phyloP scores from a whole-genome alignment of 139 green algal genomes.

The Haematococcus lacustris region DNA sequence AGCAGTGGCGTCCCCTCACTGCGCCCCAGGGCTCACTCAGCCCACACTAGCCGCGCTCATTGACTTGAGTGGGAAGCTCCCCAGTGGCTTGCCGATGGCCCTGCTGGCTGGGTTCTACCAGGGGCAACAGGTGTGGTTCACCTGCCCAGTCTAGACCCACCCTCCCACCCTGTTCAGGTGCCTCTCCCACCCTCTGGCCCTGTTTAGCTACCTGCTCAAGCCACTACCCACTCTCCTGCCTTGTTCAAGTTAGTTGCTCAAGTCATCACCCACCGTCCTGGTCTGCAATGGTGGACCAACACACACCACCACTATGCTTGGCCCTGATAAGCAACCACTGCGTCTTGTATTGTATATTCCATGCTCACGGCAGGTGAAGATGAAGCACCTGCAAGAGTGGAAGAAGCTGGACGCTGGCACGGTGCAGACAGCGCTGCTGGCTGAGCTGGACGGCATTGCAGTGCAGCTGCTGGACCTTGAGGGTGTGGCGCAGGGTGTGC shows the following conservation, averaged over 20 bases:
- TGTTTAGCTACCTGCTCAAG: neutral
- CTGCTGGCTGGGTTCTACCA: slow-evolving; percentile 37
- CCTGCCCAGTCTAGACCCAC: neutral
- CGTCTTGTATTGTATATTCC: neutral
- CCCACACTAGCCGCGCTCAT: neutral
- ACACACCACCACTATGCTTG: neutral
- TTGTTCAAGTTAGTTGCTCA: neutral
- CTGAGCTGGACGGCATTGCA: neutral
- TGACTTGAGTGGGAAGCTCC: slow-evolving; percentile 3
- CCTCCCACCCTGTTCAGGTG: neutral
- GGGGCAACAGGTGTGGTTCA: slow-evolving; percentile 5
- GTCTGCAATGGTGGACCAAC: neutral
- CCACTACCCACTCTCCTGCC: neutral
- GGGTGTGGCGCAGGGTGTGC: neutral
- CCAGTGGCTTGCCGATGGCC: slow-evolving; percentile 18
- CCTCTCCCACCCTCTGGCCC: neutral
- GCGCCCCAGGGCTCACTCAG: neutral
- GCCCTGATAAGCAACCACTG: neutral
- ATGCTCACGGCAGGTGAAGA: neutral
- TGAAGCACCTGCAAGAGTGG: slow-evolving; percentile 27
- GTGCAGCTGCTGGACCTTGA: neutral
- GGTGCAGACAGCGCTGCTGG: slow-evolving; percentile 8
- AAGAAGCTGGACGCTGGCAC: slow-evolving; percentile 20
- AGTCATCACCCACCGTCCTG: neutral
- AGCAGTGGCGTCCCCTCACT: neutral